phyloP scores from a whole-genome alignment of 2,329 filamentous ascomycete species.

The Colletotrichum aenigma region DNA sequence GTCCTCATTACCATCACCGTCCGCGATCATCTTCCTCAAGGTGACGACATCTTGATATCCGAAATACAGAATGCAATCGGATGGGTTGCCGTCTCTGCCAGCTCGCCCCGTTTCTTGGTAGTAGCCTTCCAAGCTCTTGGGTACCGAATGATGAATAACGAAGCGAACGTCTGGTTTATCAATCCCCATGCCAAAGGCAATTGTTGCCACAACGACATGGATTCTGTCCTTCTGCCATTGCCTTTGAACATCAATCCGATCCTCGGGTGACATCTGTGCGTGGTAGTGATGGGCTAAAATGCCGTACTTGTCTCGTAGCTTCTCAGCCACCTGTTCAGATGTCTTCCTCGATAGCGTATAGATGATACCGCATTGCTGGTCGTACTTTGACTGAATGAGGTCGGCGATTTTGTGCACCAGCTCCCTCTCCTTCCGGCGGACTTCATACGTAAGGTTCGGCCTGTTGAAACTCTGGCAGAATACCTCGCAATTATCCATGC shows the following conservation, averaged over 20 bases:
- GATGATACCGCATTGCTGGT: slow-evolving; percentile 81
- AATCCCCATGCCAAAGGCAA: slow-evolving; percentile 99
- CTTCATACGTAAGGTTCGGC: slow-evolving; percentile 91
- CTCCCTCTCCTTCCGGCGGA: slow-evolving; percentile 64
- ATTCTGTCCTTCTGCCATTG: slow-evolving; percentile 81
- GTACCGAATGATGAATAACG: slow-evolving; percentile 90
- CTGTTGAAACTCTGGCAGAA: slow-evolving; percentile 96
- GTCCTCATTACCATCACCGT: slow-evolving; percentile 75
- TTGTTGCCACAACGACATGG: slow-evolving; percentile 95
- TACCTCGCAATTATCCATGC: slow-evolving; percentile 76
- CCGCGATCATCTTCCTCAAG: slow-evolving; percentile 80
- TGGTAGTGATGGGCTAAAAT: slow-evolving; percentile 88
- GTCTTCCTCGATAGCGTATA: slow-evolving; percentile 88
- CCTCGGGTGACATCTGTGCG: slow-evolving; percentile 71
- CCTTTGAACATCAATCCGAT: slow-evolving; percentile 75
- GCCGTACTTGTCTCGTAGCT: slow-evolving; percentile 62
- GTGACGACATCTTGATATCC: slow-evolving; percentile 76
- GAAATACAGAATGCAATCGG: slow-evolving; percentile 91
- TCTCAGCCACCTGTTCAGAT: slow-evolving; percentile 79
- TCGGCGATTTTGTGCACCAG: slow-evolving; percentile 56
- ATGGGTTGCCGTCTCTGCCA: slow-evolving; percentile 85
- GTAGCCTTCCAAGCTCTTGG: slow-evolving; percentile 96
- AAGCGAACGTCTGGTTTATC: slow-evolving; percentile 97
- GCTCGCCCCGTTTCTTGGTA: slow-evolving; percentile 98
- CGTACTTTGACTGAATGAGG: slow-evolving; percentile 74